These are phyloP conservation scores for Chrysophaeum taylorii DNA, from an alignment of 352 stramenopile species.

Conservation along the genomic window DNA sequence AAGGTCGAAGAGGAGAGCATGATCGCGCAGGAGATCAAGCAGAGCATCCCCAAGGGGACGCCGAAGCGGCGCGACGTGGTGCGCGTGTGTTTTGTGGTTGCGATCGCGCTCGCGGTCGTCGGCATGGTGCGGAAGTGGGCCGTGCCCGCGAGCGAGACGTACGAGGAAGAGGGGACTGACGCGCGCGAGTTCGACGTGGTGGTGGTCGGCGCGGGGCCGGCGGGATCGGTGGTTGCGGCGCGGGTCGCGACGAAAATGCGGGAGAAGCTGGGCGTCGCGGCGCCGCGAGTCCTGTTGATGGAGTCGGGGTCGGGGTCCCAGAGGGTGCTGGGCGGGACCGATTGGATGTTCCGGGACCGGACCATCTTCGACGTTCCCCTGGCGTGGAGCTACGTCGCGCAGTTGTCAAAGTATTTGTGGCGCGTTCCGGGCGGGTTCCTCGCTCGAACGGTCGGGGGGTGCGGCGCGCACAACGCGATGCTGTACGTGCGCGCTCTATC, in stretches of 20 bases:
- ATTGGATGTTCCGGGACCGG: neutral
- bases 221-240: neutral
- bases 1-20: no score
- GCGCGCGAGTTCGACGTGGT: neutral
- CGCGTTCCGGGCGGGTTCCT: no score
- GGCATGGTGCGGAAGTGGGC: no score
- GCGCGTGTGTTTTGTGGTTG: no score
- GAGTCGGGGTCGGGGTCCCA: neutral
- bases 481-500: slow-evolving; percentile 66
- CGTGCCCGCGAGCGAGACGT: no score
- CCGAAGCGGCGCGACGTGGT: no score
- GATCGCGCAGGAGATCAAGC: no score
- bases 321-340: neutral
- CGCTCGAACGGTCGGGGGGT: slow-evolving; percentile 65
- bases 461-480: slow-evolving; percentile 77
- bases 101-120: no score
- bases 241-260: neutral
- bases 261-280: neutral
- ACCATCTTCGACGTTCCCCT: neutral
- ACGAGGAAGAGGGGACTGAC: no score
- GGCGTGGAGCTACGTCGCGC: neutral
- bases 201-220: neutral
- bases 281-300: neutral
- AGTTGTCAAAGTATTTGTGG: neutral
- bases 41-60: no score